phyloP scores from a whole-genome alignment of 768 basidiomycete species.

The Mycena capillaripes region DNA sequence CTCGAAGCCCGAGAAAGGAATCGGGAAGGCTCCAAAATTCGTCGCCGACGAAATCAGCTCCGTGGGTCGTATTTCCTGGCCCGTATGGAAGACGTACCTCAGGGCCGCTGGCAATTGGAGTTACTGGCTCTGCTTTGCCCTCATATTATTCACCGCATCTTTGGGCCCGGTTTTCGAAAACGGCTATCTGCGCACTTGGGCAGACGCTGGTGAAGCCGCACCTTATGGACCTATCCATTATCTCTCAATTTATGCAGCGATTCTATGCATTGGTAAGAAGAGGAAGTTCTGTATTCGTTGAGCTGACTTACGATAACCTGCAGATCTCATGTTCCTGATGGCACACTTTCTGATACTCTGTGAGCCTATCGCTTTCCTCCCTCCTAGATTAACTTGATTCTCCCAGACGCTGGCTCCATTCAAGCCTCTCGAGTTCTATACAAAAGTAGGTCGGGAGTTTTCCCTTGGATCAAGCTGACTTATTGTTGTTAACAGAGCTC shows the following conservation, averaged over 20 bases:
- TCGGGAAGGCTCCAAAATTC: conserved; percentile 81
- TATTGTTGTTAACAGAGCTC: conserved; percentile 63
- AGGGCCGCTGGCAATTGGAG: conserved; percentile 59
- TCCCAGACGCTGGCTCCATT: conserved; percentile 78
- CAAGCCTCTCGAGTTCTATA: conserved; percentile 84
- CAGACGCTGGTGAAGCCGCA: conserved; percentile 55
- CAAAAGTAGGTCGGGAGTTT: conserved; percentile 67
- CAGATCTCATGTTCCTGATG: conserved; percentile 38
- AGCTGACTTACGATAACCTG: background rate
- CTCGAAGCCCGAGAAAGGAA: conserved; percentile 46
- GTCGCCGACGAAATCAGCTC: conserved; percentile 87
- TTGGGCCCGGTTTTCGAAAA: conserved; percentile 78
- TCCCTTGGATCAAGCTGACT: background rate
- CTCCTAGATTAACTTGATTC: conserved; percentile 22
- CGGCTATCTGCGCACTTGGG: conserved; percentile 81
- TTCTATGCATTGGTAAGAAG: conserved; percentile 56
- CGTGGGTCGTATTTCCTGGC: conserved; percentile 74
- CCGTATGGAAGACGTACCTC: conserved; percentile 76
- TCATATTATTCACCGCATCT: conserved; percentile 66
- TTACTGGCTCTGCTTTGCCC: conserved; percentile 66
- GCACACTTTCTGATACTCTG: conserved; percentile 80
- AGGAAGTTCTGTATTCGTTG: conserved; percentile 22
- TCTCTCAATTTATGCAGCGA: conserved; percentile 78
- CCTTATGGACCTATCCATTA: conserved; percentile 68
- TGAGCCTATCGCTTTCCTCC: conserved; percentile 46